Conservation (phyloP, 2,329 filamentous ascomycete genomes). For the Fusarium cicatricum region DNA sequence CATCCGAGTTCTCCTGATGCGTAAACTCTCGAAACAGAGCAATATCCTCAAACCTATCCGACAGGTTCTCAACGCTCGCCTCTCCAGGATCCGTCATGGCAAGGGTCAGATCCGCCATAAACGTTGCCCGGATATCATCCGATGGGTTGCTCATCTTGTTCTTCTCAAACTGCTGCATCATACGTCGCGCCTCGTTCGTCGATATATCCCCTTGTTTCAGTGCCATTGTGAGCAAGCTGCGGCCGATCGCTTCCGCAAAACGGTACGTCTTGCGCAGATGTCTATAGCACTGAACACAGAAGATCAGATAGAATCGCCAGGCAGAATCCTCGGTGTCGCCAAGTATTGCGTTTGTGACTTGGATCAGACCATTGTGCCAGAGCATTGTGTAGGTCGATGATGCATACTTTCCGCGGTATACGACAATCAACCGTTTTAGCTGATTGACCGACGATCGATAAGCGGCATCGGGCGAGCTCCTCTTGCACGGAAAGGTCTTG, state of each 20-base stretch:
- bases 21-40: conserved; percentile 47
- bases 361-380: conserved; percentile 52
- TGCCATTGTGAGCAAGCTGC: conserved; percentile 48
- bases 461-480: conserved; percentile 41
- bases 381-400: conserved; percentile 49
- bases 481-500: conserved; percentile 43
- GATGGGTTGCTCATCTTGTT: conserved; percentile 29
- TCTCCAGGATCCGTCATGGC: conserved; percentile 46
- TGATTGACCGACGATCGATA: conserved; percentile 49
- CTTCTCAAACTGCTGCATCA: conserved; percentile 44
- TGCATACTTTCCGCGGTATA: conserved; percentile 46
- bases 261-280: conserved; percentile 47
- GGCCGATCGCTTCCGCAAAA: conserved; percentile 47
- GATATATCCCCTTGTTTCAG: conserved; percentile 46
- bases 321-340: conserved; percentile 40
- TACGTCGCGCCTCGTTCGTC: conserved; percentile 35
- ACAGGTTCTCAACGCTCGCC: conserved; percentile 47
- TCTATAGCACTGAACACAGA: conserved; percentile 52
- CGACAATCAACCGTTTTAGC: conserved; percentile 49
- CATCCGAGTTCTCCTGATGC: conserved; percentile 1
- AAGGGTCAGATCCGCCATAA: conserved; percentile 50
- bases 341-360: conserved; percentile 50
- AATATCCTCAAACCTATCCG: conserved; percentile 46
- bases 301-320: conserved; percentile 48
- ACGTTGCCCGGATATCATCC: conserved; percentile 45